A percentile compares a stretch with the other conserved stretches of the same genome.
Evolutionary conservation across 352 stramenopile species (phyloP).

Genomic region (Phytophthora europaea): DNA sequence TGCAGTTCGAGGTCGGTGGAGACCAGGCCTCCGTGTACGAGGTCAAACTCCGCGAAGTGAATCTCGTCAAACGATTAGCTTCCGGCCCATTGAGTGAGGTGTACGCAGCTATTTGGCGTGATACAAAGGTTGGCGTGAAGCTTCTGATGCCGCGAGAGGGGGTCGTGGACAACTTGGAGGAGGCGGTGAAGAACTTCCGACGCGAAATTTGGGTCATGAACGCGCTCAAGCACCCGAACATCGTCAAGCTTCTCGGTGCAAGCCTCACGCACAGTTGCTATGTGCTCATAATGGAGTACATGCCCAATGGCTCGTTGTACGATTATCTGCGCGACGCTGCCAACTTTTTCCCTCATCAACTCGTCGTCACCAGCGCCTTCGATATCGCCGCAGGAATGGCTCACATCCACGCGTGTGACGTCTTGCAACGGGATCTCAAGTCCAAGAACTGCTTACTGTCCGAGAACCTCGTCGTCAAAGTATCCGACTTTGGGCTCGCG

Average conservation of each 20-base stretch:
- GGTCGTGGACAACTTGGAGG: conserved; percentile 72
- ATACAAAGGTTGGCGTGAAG: conserved; percentile 83
- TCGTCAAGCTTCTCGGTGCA: conserved; percentile 81
- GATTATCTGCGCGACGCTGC: conserved; percentile 79
- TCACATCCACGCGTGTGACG: conserved; percentile 62
- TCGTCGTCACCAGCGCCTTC: conserved; percentile 67
- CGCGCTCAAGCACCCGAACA: conserved; percentile 74
- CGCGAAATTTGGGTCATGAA: conserved; percentile 89
- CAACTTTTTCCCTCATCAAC: conserved; percentile 76
- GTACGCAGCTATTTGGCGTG: conserved; percentile 80
- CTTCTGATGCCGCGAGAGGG: conserved; percentile 79
- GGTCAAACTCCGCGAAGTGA: conserved; percentile 82
- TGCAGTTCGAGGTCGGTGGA: conserved; percentile 80
- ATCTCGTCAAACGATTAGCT: conserved; percentile 78
- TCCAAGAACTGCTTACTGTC: conserved; percentile 85
- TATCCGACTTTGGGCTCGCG: conserved; percentile 79
- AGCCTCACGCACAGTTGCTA: conserved; percentile 83
- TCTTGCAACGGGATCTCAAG: conserved; percentile 83
- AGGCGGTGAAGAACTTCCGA: conserved; percentile 83
- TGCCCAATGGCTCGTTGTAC: conserved; percentile 87
- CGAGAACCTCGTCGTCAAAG: conserved; percentile 82
- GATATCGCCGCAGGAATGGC: conserved; percentile 78
- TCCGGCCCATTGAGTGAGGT: conserved; percentile 78
- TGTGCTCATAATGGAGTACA: conserved; percentile 89
- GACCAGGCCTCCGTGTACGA: conserved; percentile 83